A percentile compares a stretch with the other conserved stretches of the same genome.
phyloP scores from a whole-genome alignment of 768 basidiomycete genomes.

The Macrocybe gigantea region DNA sequence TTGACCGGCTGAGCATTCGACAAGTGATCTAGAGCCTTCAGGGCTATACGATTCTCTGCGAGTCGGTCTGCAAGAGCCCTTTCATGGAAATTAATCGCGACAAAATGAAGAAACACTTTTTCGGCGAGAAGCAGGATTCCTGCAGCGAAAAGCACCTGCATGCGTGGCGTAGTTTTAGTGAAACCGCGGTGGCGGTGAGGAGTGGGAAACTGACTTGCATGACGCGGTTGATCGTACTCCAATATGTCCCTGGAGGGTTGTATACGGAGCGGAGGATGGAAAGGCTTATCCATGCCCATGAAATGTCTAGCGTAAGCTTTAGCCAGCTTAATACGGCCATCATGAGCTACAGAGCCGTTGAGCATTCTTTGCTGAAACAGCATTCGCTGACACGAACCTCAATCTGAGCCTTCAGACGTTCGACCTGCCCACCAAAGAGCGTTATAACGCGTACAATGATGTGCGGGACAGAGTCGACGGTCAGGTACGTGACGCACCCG shows the following conservation, averaged over 20 bases:
- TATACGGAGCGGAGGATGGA: constrained; percentile 55
- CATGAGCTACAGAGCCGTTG: constrained; percentile 37
- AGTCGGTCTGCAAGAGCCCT: constrained; percentile 72
- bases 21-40: constrained; percentile 65
- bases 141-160: constrained; percentile 38
- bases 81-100: constrained; percentile 78
- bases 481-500: constrained; percentile 50
- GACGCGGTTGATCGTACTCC: constrained; percentile 62
- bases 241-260: constrained; percentile 59
- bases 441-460: constrained; percentile 48
- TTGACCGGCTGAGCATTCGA: constrained; percentile 56
- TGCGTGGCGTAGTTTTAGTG: constrained; percentile 2
- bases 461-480: constrained; percentile 60
- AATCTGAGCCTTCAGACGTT: constrained; percentile 60
- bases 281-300: constrained; percentile 72
- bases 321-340: constrained; percentile 68
- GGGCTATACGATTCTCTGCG: constrained; percentile 60
- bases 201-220: constrained; percentile 47
- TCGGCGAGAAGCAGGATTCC: constrained; percentile 38
- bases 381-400: constrained; percentile 39
- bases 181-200: background rate
- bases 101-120: constrained; percentile 61
- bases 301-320: constrained; percentile 58
- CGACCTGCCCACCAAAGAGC: constrained; percentile 54
- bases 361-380: too few relatives aligned